phyloP scores from a whole-genome alignment of 345 rosid genomes.

The Camelina neglecta region DNA sequence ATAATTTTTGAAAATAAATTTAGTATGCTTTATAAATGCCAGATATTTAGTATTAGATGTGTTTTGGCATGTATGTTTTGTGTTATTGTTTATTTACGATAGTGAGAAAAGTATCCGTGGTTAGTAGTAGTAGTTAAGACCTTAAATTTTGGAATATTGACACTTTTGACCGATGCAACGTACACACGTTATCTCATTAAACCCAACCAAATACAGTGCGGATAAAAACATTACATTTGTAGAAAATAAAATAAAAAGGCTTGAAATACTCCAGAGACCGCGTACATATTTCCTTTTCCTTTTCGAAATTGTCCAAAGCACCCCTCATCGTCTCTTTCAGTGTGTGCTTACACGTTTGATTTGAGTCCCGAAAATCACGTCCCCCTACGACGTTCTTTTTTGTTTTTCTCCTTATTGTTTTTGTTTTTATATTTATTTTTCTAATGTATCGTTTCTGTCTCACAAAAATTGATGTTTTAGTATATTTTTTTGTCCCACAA shows the following conservation, averaged over 20 bases:
- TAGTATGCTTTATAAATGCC: not conserved
- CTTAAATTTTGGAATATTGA: slow-evolving; percentile 8
- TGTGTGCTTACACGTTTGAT: slow-evolving; percentile 32
- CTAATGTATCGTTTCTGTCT: no score
- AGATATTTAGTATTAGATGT: not conserved
- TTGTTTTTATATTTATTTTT: no score
- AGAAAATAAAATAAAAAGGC: not conserved
- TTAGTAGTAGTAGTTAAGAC: slow-evolving; percentile 6
- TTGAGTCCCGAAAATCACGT: slow-evolving; percentile 15
- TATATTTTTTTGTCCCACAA: no score
- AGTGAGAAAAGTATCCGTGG: not conserved
- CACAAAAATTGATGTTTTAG: no score
- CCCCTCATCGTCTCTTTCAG: slow-evolving; percentile 22
- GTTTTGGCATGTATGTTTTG: slow-evolving; percentile 15
- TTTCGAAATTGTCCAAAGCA: not conserved
- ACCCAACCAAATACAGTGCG: not conserved
- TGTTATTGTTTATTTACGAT: not conserved
- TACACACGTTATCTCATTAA: slow-evolving; percentile 21
- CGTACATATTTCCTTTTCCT: slow-evolving; percentile 14
- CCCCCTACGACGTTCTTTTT: slow-evolving; percentile 5
- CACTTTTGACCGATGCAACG: slow-evolving; percentile 23
- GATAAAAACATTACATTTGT: not conserved
- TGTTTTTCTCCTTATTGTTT: not conserved
- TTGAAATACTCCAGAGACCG: slow-evolving; percentile 20
- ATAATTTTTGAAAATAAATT: not conserved